A percentile compares a stretch with the other conserved stretches of the same genome.
phyloP scores from a whole-genome alignment of 768 basidiomycete species.

The Russula sp. region DNA sequence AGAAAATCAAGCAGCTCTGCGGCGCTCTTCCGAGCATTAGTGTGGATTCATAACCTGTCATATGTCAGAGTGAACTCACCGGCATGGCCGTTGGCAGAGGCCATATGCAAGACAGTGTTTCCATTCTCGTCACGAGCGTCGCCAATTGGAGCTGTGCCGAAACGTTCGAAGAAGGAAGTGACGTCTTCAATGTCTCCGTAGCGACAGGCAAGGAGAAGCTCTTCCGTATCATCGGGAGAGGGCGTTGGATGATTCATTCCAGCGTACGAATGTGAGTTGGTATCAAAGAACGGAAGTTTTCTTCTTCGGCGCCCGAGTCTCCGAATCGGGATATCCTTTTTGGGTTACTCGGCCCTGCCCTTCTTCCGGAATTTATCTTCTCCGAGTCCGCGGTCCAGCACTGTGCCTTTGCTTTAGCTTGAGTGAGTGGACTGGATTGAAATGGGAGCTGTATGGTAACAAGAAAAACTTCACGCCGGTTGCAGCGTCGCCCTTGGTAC shows the following conservation, averaged over 20 bases:
- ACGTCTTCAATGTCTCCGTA: conserved; percentile 86
- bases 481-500: too few relatives aligned
- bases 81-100: conserved; percentile 80
- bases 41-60: not conserved
- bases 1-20: conserved; percentile 74
- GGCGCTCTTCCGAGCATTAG: conserved; percentile 43
- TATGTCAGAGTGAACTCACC: conserved; percentile 43
- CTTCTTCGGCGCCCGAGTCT: not conserved
- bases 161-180: conserved; percentile 53
- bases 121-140: conserved; percentile 64
- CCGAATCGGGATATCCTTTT: not conserved
- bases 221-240: conserved; percentile 49
- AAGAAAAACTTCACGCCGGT: too few relatives aligned
- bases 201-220: conserved; percentile 75
- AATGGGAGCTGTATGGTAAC: too few relatives aligned
- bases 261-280: not conserved
- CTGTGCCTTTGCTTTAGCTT: too few relatives aligned
- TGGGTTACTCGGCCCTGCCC: not conserved
- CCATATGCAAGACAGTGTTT: conserved; percentile 83
- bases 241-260: conserved; percentile 22
- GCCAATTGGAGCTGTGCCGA: conserved; percentile 45
- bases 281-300: not conserved
- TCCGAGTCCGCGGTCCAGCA: not conserved
- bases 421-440: too few relatives aligned
- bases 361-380: not conserved